Conservation (phyloP, 1,284 basidiomycete species). For the Melampsora americana region DNA sequence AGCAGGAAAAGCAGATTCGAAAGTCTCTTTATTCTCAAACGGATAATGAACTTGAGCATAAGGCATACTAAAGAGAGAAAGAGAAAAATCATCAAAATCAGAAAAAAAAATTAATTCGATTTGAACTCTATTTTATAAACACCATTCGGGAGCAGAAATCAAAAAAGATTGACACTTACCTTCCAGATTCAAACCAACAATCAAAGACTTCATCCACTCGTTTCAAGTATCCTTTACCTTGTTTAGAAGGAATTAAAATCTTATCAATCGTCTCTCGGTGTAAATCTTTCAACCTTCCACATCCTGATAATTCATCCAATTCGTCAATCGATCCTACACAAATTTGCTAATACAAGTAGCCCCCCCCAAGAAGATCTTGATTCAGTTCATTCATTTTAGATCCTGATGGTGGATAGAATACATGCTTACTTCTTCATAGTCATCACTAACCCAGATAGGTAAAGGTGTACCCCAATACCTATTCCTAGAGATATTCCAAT, state of each 20-base stretch:
- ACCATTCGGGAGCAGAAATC: background rate
- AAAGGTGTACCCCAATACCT: slow-evolving; percentile 99
- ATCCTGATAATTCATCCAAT: slow-evolving; percentile 81
- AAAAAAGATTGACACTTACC: slow-evolving; percentile 58
- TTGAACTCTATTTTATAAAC: background rate
- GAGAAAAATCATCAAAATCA: no score
- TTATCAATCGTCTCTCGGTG: slow-evolving; percentile 93
- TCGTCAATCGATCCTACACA: slow-evolving; percentile 84
- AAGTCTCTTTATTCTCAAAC: slow-evolving; percentile 87
- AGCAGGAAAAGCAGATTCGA: slow-evolving; percentile 82
- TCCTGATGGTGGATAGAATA: no score
- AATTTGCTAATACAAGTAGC: slow-evolving; percentile 72
- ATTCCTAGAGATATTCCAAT: slow-evolving; percentile 99
- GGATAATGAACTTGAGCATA: slow-evolving; percentile 98
- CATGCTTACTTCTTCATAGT: slow-evolving; percentile 81
- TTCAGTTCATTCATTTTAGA: no score
- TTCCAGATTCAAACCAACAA: slow-evolving; percentile 99
- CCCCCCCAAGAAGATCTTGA: no score
- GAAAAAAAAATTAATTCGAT: slow-evolving; percentile 4
- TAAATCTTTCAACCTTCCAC: slow-evolving; percentile 80
- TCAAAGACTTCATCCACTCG: slow-evolving; percentile 97
- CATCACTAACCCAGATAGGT: slow-evolving; percentile 92
- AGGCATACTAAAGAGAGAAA: slow-evolving; percentile 85
- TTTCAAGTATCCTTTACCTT: slow-evolving; percentile 81
- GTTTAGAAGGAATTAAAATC: slow-evolving; percentile 89